Evolutionary conservation across 495 filamentous ascomycete species (phyloP).

Genomic region (Apodospora peruviana): DNA sequence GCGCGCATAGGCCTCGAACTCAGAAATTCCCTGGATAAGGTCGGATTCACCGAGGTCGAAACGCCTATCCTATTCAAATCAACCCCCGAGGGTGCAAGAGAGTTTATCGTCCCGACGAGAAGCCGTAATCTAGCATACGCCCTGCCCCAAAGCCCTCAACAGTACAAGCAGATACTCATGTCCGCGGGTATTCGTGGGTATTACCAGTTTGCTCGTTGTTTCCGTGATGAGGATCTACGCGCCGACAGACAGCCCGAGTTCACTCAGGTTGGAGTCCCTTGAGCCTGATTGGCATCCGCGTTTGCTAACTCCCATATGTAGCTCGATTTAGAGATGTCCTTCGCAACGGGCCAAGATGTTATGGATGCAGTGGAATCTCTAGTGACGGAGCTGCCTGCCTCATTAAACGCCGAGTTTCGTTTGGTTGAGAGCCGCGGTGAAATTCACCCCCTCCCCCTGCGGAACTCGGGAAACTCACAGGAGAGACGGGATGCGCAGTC

Average conservation of each 20-base stretch:
- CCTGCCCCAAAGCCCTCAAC: slow-evolving; percentile 91
- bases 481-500: background rate
- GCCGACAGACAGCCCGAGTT: slow-evolving; percentile 97
- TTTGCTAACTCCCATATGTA: slow-evolving; percentile 28
- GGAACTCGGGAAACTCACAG: slow-evolving; percentile 5
- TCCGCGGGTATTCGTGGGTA: slow-evolving; percentile 76
- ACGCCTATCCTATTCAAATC: slow-evolving; percentile 96
- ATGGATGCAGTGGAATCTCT: slow-evolving; percentile 64
- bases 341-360: slow-evolving; percentile 67
- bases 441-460: slow-evolving; percentile 22
- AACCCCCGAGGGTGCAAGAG: slow-evolving; percentile 89
- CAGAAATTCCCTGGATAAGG: slow-evolving; percentile 44
- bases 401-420: slow-evolving; percentile 32
- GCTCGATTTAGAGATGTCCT: slow-evolving; percentile 92
- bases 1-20: slow-evolving; percentile 50
- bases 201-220: slow-evolving; percentile 90
- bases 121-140: slow-evolving; percentile 72
- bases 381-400: slow-evolving; percentile 52
- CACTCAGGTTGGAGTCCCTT: slow-evolving; percentile 59
- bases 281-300: background rate
- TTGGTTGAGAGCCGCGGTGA: slow-evolving; percentile 9
- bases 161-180: slow-evolving; percentile 99
- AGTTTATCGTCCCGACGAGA: slow-evolving; percentile 91
- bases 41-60: slow-evolving; percentile 72
- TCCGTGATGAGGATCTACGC: slow-evolving; percentile 89